Evolutionary conservation across 1,139 yeast genomes (phyloP).

Genomic region (Hemisphaericaspora subhashii): DNA sequence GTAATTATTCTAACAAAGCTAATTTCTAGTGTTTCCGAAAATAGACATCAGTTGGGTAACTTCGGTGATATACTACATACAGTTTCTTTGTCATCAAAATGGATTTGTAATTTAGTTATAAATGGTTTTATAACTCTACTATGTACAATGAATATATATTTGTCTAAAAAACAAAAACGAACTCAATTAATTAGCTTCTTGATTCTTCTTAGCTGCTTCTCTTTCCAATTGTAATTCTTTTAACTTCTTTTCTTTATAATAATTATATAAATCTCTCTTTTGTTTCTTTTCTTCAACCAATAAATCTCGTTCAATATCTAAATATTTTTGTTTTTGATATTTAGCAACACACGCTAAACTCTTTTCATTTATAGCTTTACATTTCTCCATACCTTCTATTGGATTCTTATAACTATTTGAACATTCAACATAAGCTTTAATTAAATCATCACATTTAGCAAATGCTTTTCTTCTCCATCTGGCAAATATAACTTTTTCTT

Average conservation of each 20-base stretch:
- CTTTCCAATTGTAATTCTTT: conserved; percentile 4
- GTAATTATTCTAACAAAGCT: no score
- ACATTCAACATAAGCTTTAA: conserved; percentile 48
- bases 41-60: no score
- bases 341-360: conserved; percentile 58
- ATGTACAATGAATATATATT: no score
- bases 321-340: conserved; percentile 64
- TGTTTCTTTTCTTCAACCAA: conserved; percentile 57
- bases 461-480: conserved; percentile 78
- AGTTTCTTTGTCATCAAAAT: no score
- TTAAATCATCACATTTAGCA: conserved; percentile 66
- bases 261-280: conserved; percentile 22
- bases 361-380: conserved; percentile 33
- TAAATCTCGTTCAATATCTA: conserved; percentile 70
- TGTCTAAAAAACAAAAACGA: no score
- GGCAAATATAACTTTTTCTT: conserved; percentile 77
- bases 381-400: conserved; percentile 62
- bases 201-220: not conserved
- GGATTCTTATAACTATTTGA: conserved; percentile 43
- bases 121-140: no score
- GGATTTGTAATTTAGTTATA: no score
- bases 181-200: not conserved
- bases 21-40: no score
- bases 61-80: no score
- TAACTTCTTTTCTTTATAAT: conserved; percentile 7